Conservation (phyloP, 768 basidiomycete genomes). For the Termitomyces sp. region DNA sequence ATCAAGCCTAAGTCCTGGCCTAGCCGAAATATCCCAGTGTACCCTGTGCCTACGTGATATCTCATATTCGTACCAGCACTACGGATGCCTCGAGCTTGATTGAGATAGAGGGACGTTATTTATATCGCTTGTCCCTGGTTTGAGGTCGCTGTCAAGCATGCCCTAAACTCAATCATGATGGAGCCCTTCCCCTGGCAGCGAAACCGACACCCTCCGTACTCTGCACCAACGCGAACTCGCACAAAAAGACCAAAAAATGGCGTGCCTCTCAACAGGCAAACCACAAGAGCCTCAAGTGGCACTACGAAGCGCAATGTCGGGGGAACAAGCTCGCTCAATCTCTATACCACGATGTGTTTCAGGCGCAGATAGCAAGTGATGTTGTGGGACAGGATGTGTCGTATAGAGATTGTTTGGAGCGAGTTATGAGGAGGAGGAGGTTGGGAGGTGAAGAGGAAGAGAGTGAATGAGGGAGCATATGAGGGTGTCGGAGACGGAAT, state of each 20-base stretch:
- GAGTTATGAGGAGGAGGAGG: constrained; percentile 27
- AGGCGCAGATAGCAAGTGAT: constrained; percentile 39
- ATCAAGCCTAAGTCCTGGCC: too few species aligned
- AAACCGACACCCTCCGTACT: constrained; percentile 26
- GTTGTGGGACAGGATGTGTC: constrained; percentile 28
- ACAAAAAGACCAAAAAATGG: constrained; percentile 25
- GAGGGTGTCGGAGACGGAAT: neutral
- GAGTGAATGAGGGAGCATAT: constrained; percentile 17
- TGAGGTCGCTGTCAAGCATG: too few species aligned
- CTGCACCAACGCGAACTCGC: constrained; percentile 30
- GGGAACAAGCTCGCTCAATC: constrained; percentile 33
- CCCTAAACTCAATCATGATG: neutral
- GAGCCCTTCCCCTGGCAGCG: constrained; percentile 29
- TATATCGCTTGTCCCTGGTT: too few species aligned
- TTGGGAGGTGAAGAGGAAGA: constrained; percentile 18
- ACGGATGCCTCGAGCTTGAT: too few species aligned
- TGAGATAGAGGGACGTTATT: too few species aligned
- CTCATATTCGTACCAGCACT: too few species aligned
- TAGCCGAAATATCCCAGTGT: too few species aligned
- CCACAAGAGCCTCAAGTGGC: constrained; percentile 32
- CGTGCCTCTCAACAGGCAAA: constrained; percentile 32
- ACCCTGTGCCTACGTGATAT: too few species aligned
- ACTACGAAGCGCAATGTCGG: constrained; percentile 34
- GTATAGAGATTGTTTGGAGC: constrained; percentile 34
- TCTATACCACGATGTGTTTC: constrained; percentile 38